phyloP scores from a whole-genome alignment of 2,329 filamentous ascomycete species.

The Grosmannia serpens region DNA sequence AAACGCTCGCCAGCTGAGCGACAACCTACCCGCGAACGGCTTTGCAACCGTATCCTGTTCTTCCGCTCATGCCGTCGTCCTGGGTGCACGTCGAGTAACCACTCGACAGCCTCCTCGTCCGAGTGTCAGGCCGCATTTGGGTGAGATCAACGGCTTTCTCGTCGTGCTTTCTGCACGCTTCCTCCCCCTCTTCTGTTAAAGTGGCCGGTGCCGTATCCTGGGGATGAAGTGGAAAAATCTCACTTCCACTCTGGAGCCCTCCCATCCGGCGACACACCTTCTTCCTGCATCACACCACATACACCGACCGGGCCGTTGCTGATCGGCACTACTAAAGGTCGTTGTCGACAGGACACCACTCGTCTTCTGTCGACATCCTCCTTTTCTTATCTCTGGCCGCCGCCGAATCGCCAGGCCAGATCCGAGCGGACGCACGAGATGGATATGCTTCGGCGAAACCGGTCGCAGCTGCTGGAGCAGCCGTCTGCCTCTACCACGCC shows the following conservation, averaged over 20 bases:
- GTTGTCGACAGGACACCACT: neutral
- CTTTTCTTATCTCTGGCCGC: neutral
- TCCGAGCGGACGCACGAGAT: neutral
- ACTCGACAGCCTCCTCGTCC: neutral
- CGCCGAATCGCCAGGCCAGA: neutral
- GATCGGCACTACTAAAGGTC: neutral
- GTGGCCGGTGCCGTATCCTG: neutral
- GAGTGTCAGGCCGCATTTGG: neutral
- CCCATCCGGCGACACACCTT: neutral
- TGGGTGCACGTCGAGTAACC: neutral
- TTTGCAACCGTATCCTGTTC: neutral
- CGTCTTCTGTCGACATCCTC: neutral
- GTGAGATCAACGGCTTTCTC: neutral
- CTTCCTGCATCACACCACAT: neutral
- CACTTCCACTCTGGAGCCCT: neutral
- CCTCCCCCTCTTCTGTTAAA: neutral
- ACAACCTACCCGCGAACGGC: neutral
- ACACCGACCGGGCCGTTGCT: neutral
- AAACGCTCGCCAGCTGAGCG: neutral
- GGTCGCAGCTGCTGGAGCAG: neutral
- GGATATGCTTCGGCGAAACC: constrained; percentile 9
- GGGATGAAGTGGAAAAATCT: neutral
- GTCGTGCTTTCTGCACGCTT: neutral
- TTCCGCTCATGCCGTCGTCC: neutral
- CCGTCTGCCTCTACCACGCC: neutral